Percentiles rank a stretch among this genome's conserved stretches.
Conservation (phyloP, 768 basidiomycete genomes). For the Mycena latifolia region DNA sequence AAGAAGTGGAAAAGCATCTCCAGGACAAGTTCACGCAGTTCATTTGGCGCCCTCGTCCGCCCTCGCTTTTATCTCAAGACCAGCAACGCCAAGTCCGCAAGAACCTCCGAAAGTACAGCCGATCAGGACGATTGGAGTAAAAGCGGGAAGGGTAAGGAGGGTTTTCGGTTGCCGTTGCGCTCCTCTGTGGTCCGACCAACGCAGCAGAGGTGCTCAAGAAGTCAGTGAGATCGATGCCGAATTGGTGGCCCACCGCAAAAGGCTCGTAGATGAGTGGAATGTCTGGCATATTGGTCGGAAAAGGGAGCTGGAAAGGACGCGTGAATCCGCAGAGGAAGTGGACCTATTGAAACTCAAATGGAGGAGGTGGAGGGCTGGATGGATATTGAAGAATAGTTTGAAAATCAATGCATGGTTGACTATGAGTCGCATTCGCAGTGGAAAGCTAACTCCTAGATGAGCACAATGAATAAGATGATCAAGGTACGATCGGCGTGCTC, state of each 20-base stretch:
- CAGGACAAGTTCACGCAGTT: slow-evolving; percentile 98
- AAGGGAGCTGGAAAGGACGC: too few relatives aligned
- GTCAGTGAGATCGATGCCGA: slow-evolving; percentile 95
- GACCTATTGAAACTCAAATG: background rate
- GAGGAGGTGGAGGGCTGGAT: slow-evolving; percentile 2
- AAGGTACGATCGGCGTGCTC: too few relatives aligned
- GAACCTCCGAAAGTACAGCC: slow-evolving; percentile 91
- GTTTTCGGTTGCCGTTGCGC: too few relatives aligned
- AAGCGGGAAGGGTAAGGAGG: too few relatives aligned
- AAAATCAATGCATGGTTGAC: too few relatives aligned
- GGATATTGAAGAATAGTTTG: too few relatives aligned
- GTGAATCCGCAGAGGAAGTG: slow-evolving; percentile 53
- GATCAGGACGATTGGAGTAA: slow-evolving; percentile 99
- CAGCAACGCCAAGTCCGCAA: slow-evolving; percentile 86
- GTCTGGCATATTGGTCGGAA: slow-evolving; percentile 78
- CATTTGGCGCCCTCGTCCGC: slow-evolving; percentile 96
- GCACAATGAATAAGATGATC: too few relatives aligned
- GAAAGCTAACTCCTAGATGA: too few relatives aligned
- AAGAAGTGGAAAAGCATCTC: slow-evolving; percentile 84
- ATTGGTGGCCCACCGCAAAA: slow-evolving; percentile 86
- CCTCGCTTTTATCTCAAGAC: slow-evolving; percentile 85
- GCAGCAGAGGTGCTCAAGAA: slow-evolving; percentile 81
- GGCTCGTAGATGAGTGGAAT: slow-evolving; percentile 98
- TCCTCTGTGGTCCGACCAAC: too few relatives aligned
- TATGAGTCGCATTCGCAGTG: too few relatives aligned